Evolutionary conservation across 352 stramenopile genomes (phyloP).

Genomic region (Thraustochytrium sp.): DNA sequence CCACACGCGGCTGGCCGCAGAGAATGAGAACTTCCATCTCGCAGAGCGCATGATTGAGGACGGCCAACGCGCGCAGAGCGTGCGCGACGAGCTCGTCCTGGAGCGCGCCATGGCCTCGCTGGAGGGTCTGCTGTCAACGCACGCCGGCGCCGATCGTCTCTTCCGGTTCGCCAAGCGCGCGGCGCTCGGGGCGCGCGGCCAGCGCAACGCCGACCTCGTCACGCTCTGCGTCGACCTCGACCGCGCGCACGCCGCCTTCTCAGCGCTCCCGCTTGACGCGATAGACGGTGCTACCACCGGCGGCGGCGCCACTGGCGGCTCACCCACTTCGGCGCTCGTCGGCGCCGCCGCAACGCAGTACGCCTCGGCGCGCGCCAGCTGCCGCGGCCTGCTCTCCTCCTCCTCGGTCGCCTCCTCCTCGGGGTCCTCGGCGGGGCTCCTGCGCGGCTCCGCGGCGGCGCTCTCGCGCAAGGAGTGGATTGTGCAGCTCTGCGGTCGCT

Average conservation of each 20-base stretch:
- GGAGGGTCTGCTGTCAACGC: constrained; percentile 20
- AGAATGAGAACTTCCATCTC: constrained; percentile 25
- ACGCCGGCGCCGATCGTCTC: constrained; percentile 29
- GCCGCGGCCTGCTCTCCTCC: neutral
- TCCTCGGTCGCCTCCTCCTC: constrained; percentile 9
- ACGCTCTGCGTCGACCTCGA: neutral
- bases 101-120: neutral
- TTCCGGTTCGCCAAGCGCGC: constrained; percentile 33
- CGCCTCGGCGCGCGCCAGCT: neutral
- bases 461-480: constrained; percentile 40
- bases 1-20: neutral
- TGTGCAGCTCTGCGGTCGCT: neutral
- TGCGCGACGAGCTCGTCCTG: neutral
- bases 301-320: neutral
- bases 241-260: constrained; percentile 15
- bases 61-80: neutral
- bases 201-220: constrained; percentile 23
- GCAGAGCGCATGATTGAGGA: constrained; percentile 42
- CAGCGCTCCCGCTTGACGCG: neutral
- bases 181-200: neutral
- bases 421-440: neutral
- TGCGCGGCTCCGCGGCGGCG: neutral
- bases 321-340: neutral
- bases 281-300: neutral
- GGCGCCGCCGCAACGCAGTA: neutral